A percentile compares a stretch with the other conserved stretches of the same genome.
Conservation (phyloP, 768 basidiomycete genomes). For the Hericium coralloides region DNA sequence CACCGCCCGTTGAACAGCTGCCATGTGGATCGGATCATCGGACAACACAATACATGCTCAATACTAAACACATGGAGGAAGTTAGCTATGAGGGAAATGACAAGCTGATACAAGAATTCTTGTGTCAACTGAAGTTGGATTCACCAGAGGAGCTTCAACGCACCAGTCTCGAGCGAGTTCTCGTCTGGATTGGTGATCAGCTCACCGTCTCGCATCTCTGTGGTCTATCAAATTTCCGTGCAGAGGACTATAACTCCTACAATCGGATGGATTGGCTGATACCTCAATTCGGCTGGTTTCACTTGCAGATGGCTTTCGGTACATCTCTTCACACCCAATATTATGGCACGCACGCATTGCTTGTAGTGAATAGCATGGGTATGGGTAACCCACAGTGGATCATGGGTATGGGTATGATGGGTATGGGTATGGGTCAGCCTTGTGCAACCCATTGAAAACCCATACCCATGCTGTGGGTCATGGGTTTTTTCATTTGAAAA, state of each 20-base stretch:
- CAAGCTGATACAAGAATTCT: conserved; percentile 23
- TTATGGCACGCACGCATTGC: too few relatives aligned
- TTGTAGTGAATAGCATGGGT: too few relatives aligned
- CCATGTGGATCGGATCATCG: conserved; percentile 20
- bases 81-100: conserved; percentile 32
- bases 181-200: conserved; percentile 25
- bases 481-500: too few relatives aligned
- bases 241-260: conserved; percentile 11
- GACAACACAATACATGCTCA: conserved; percentile 27
- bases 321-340: background rate
- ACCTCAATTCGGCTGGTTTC: conserved; percentile 1
- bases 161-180: background rate
- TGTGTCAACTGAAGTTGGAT: conserved; percentile 20
- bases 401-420: too few relatives aligned
- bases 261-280: conserved; percentile 11
- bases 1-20: conserved; percentile 19
- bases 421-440: too few relatives aligned
- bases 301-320: background rate
- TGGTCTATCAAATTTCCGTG: conserved; percentile 7
- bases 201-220: conserved; percentile 11
- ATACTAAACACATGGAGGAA: conserved; percentile 27
- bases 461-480: too few relatives aligned
- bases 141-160: conserved; percentile 15
- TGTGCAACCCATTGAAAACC: too few relatives aligned
- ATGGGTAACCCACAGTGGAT: too few relatives aligned